Evolutionary conservation across 2,329 filamentous ascomycete genomes (phyloP), one percentile per base, ranked within the genome.

Genomic region (Talaromyces sp.): DNA sequence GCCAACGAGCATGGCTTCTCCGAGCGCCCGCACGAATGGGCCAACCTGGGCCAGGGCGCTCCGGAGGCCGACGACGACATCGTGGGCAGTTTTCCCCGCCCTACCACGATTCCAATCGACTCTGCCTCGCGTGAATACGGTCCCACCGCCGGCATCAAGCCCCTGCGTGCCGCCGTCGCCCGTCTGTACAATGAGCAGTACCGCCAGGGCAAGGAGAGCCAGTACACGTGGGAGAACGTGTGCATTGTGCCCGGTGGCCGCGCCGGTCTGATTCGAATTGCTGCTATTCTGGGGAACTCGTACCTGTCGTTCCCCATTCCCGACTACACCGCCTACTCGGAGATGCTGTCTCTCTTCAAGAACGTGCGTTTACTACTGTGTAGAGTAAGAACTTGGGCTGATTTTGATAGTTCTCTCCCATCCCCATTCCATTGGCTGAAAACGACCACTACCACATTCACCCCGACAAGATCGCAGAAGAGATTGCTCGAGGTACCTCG

Each of bases 191-290:
- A 98, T 71, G 89, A 89, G 74, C 90, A 93, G 75, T 93, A 97
- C 71, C 87, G 93, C 65, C 80, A 93, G 78, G 91, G 89, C 71
- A 96, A 95, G 80, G 83, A 86, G 11, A 93, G 89, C 76, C 83
- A 96, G 78, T 98, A 98, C 75, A 96, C 90, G 6, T 97, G 91
- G 89, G 93, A 98, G 81, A 98, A 98, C 75, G 93, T 97, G 19
- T 93, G 90, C 74, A 96, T 98, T 73, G 93, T 98, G 3, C 93
- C 93, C 52, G 93, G 93, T 75, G 93, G 93, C 43, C 86, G 93
- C 69, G 93, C 93, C 35, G 93, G 93, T 55, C 80, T 98, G 77
- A 97, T 97, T 73, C 86, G 93, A 68, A 97, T 98, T 73, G 93
- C 93, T 21, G 93, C 93, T 56, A 92, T 98, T 6, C 79, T 98